Evolutionary conservation across 306 rosid genomes (phyloP).

Genomic region (Castanospermum australe): DNA sequence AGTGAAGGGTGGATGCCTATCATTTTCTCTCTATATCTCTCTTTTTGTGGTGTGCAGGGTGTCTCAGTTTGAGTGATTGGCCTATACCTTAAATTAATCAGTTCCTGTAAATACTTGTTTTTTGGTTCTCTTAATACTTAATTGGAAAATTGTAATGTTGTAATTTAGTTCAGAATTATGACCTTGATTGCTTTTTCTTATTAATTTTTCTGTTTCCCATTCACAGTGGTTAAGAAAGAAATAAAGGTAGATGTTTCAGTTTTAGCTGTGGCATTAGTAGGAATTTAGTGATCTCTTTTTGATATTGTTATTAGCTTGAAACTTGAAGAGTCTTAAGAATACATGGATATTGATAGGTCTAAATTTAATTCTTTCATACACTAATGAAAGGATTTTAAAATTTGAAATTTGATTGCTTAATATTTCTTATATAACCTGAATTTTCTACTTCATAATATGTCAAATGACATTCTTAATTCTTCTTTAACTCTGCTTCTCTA

Average conservation of each 20-base stretch:
- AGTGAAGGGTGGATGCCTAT: too few relatives aligned
- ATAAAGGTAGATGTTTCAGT: not conserved
- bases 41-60: not conserved
- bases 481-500: not conserved
- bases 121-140: not conserved
- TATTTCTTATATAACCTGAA: not conserved
- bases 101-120: not conserved
- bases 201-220: not conserved
- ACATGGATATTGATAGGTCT: not conserved
- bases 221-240: not conserved
- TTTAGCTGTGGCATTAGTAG: not conserved
- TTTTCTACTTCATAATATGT: not conserved
- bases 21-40: not conserved
- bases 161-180: not conserved
- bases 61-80: not conserved
- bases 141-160: not conserved
- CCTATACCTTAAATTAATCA: not conserved
- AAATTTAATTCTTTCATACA: not conserved
- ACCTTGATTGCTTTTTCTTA: not conserved
- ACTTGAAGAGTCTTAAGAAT: not conserved
- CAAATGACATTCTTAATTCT: not conserved
- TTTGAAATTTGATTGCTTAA: not conserved
- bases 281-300: conserved; percentile 4
- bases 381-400: conserved; percentile 7
- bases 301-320: not conserved